Evolutionary conservation across 140 eudicot genomes (phyloP), one percentile per base, ranked within the genome.

Genomic region (Senecio squalidus): DNA sequence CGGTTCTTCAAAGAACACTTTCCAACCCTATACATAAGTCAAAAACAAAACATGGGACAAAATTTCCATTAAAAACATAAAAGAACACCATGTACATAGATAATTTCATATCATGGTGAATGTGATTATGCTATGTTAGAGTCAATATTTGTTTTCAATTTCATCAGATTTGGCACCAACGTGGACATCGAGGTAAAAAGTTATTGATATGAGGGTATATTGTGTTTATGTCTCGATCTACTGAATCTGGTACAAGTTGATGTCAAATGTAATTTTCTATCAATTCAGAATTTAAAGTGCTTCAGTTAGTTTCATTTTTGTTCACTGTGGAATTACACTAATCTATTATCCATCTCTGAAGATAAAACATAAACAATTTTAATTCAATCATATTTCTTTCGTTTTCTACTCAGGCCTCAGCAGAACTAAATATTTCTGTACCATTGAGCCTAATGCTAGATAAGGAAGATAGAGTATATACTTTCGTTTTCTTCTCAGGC

Each of bases 1-100:
- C 15, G 99, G 99, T 51, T 92, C 99, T 81, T 92, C 99, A 69
- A 92, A 92, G 64, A 92, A 92, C 13, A 95, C 82, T 75, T 80
- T 92, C 99, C 99, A 92, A 9, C 99, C 99, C 99, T 92, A 73
- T 52, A 67, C 45, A 60, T 16, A 51, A 41, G 36, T 31, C 28
- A 56, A 20, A 10, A 10, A 17, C 36, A 51, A 39, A 36, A 38
- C 36, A 55, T 27, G 47, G 27, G 1, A 34, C 15, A 49, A 34
- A 18, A 3, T 28, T n/a, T 40, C 29, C 36, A 27, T 55, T 17
- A 50, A 30, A 9, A 28, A 64, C 15, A 9, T 0, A 17, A 23
- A 50, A 7, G 26, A n/a, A 18, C 14, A n/a, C 6, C n/a, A 33
- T 38, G 4, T 34, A 26, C 33, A 48, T 23, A 4, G 30, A 34